phyloP scores from a whole-genome alignment of 108 stramenopile species.

The Licmophora abbreviata region DNA sequence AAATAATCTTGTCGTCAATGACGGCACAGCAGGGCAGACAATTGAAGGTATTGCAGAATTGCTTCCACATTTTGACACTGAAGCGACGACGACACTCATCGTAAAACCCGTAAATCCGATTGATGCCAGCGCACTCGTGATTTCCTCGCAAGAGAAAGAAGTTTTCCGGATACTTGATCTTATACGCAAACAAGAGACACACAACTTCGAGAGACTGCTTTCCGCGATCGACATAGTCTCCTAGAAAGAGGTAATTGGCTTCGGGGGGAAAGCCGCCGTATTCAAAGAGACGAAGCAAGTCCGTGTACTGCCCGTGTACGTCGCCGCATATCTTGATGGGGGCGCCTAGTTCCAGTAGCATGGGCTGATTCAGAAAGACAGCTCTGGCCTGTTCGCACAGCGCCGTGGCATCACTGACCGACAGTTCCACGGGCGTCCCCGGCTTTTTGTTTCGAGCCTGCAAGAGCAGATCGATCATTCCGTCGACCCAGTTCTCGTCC shows the following conservation, averaged over 20 bases:
- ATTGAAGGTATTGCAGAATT: slow-evolving; percentile 99
- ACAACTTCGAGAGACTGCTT: slow-evolving; percentile 95
- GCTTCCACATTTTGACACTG: slow-evolving; percentile 98
- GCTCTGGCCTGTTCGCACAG: slow-evolving; percentile 87
- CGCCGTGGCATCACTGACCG: slow-evolving; percentile 70
- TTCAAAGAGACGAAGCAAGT: slow-evolving; percentile 95
- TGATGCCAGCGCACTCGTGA: slow-evolving; percentile 99
- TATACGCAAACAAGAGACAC: slow-evolving; percentile 95
- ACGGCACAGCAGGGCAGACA: slow-evolving; percentile 97
- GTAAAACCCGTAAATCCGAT: slow-evolving; percentile 99
- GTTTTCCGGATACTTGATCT: slow-evolving; percentile 99
- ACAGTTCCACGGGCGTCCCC: slow-evolving; percentile 82
- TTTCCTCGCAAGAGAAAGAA: slow-evolving; percentile 99
- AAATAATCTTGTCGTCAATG: slow-evolving; percentile 99
- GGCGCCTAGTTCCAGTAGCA: slow-evolving; percentile 96
- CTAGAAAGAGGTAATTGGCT: slow-evolving; percentile 97
- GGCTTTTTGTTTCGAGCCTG: slow-evolving; percentile 83
- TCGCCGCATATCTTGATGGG: slow-evolving; percentile 99
- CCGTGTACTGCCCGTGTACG: slow-evolving; percentile 98
- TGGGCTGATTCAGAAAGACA: slow-evolving; percentile 93
- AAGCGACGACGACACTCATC: slow-evolving; percentile 99
- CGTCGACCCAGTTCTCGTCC: slow-evolving; percentile 87
- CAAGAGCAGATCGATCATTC: slow-evolving; percentile 82
- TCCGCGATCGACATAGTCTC: slow-evolving; percentile 98
- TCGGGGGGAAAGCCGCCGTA: slow-evolving; percentile 95